Evolutionary conservation across 495 filamentous ascomycete species (phyloP).

Genomic region (Neurospora sp.): DNA sequence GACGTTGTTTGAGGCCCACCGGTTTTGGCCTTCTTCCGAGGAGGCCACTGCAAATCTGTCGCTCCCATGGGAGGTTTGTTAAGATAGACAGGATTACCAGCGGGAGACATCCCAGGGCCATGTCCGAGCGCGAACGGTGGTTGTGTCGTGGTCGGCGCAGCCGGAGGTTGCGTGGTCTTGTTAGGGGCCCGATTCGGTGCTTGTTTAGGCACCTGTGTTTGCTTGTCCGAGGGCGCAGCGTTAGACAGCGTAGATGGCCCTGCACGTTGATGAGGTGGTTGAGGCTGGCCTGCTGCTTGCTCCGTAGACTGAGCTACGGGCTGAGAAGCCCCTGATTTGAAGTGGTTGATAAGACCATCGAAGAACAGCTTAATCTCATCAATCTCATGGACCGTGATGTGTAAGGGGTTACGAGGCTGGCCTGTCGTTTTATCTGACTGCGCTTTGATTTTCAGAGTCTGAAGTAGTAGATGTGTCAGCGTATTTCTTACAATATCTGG

Average conservation of each 20-base stretch:
- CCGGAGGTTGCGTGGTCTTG: slow-evolving; percentile 38
- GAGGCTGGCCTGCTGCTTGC: slow-evolving; percentile 9
- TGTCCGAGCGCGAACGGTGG: slow-evolving; percentile 50
- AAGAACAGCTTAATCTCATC: slow-evolving; percentile 32
- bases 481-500: neutral
- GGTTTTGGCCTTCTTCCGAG: slow-evolving; percentile 43
- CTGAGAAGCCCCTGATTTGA: slow-evolving; percentile 5
- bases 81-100: slow-evolving; percentile 53
- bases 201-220: slow-evolving; percentile 43
- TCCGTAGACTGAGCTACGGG: slow-evolving; percentile 8
- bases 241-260: slow-evolving; percentile 40
- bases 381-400: slow-evolving; percentile 44
- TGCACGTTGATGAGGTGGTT: slow-evolving; percentile 18
- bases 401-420: slow-evolving; percentile 43
- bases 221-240: slow-evolving; percentile 59
- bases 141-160: slow-evolving; percentile 55
- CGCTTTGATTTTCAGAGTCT: neutral
- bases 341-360: slow-evolving; percentile 19
- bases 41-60: slow-evolving; percentile 42
- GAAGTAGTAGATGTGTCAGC: neutral
- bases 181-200: slow-evolving; percentile 34
- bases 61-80: slow-evolving; percentile 34
- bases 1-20: slow-evolving; percentile 17
- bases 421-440: neutral
- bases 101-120: slow-evolving; percentile 58